Base-by-base conservation (phyloP, 148 eudicot genomes). In the Salicornia ramosissima region DNA sequence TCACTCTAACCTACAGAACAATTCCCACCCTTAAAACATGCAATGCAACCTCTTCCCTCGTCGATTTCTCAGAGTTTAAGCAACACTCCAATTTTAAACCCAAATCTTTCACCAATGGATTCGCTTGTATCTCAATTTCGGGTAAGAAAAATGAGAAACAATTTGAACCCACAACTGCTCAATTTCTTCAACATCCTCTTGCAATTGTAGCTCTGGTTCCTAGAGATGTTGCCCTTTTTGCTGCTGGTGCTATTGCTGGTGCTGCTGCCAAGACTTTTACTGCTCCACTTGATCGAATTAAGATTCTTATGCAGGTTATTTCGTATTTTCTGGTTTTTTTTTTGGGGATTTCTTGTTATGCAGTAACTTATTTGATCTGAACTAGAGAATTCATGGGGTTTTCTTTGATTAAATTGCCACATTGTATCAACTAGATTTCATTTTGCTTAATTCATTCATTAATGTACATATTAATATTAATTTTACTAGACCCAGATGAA, bases 271-370 rank as follows among this genome's bases (percentile, higher is more conserved):
- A 93, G 67, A 80, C 89, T 16, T 76, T 93, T 51, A 93, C 92
- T 13, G 98, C 96, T 12, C 98, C 98, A 21, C 95, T 90, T 33
- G 96, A 93, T 72, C 90, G 98, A 1, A 82, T 90, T 55, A 93
- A 93, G 90, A 88, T 93, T 64, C 88, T 92, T 42, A 86, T 92
- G 97, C 97, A 92, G 92, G 97, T 87, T 4, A 18, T 36, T 50
- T 36, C 21, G 36, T 15, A 5, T 7, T 33, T 29, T 15, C 22
- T 19, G 15, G 51, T 10, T 25, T 24, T 28, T 33, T 26, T 59
- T 12, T 60, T 33, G 11, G 0, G 36, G 16, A 16, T 21, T n/a
- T 16, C 5, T 4, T 52, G 2, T 16, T 49, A n/a, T n/a, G n/a
- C n/a, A n/a, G n/a, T n/a, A n/a, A n/a, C n/a, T n/a, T n/a, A n/a